These are phyloP conservation scores for Hippophae gyantsensis DNA, from an alignment of 306 rosid species.

Conservation along the genomic window DNA sequence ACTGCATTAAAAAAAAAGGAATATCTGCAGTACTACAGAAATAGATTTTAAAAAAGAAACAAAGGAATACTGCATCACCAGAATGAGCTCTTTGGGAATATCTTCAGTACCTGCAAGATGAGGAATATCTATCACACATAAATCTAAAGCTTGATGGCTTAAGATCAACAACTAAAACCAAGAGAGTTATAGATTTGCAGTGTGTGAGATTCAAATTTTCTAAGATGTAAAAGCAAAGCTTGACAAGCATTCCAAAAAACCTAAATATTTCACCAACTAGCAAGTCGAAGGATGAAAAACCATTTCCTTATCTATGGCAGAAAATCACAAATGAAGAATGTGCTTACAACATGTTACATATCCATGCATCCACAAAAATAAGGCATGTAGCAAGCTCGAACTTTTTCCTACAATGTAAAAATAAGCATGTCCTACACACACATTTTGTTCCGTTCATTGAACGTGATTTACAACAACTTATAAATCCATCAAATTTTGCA, in stretches of 20 bases:
- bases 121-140: slow-evolving; percentile 20
- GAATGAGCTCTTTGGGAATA: slow-evolving; percentile 55
- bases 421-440: too few species aligned
- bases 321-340: background rate
- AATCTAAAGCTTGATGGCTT: background rate
- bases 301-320: slow-evolving; percentile 1
- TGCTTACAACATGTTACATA: background rate
- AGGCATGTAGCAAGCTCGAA: background rate
- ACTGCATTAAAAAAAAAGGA: background rate
- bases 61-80: slow-evolving; percentile 38
- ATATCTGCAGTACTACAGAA: background rate
- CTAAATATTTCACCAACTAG: background rate
- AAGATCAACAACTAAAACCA: slow-evolving; percentile 13
- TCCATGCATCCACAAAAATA: too few species aligned
- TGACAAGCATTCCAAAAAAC: too few species aligned
- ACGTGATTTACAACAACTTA: too few species aligned
- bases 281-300: background rate
- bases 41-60: too few species aligned
- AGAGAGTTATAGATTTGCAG: background rate
- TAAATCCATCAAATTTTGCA: too few species aligned
- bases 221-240: too few species aligned
- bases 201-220: too few species aligned
- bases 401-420: too few species aligned
- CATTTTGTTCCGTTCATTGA: too few species aligned
- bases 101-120: slow-evolving; percentile 77